Base-by-base conservation (phyloP, 208 protist genomes). In the Leishmania major region DNA sequence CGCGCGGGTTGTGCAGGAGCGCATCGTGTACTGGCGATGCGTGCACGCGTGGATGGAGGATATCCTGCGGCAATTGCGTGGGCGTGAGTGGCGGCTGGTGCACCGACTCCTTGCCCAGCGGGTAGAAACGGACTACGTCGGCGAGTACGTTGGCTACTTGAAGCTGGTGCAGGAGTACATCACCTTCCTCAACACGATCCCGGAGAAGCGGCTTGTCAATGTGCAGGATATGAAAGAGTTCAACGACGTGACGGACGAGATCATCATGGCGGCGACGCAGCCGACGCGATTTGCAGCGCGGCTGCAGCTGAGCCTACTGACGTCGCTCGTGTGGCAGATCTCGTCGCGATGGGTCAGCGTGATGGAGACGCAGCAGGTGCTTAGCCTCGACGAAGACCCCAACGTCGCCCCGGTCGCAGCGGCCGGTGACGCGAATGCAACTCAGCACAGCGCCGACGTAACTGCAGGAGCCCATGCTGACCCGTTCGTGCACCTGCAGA, bases 61-160 rank as follows among this genome's bases (percentile, higher is more conserved):
- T 37, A 85, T 94, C 31, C 81, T 88, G 60, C 79, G 84, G 64
- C 93, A 98, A 84, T 73, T 98, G 53, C 91, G 93, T 53, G 81
- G 81, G 31, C 92, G 94, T 37, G 95, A 98, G 86, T 98, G 95
- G 94, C 88, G 85, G 19, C 88, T 97, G 1, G 80, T 93, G 67
- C 92, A 97, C 76, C 85, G 88, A 51, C 75, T 98, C 17, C 88
- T 97, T n/a, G 85, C 72, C 11, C 81, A 91, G 80, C 89, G 91
- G 11, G 93, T 96, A 11, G 88, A 94, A 62, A 95, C 90, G n/a
- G 87, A 76, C 75, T 97, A 92, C 84, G 89, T 92, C 22, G 53
- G 84, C 57, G 93, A 98, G 84, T 96, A 93, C 85, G 84, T 89
- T 1, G 70, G 81, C 10, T 90, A 96, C 76, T 81, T 76, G 40